Conservation (phyloP, 352 stramenopile genomes). For the Globisporangium echinulatum region DNA sequence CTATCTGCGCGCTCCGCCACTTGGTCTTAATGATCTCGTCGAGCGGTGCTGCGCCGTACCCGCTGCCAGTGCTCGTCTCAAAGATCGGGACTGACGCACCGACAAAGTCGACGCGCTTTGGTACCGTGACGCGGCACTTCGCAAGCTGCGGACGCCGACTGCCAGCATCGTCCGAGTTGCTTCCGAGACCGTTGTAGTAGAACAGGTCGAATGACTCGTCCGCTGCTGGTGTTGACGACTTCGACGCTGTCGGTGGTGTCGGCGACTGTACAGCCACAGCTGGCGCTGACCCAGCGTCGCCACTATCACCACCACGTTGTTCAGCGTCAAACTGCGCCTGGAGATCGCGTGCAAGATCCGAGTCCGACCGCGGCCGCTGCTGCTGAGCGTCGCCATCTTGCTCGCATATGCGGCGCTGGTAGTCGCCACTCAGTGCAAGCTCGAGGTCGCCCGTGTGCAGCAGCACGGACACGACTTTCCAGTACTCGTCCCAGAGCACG, state of each 20-base stretch:
- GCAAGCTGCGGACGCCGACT: slow-evolving; percentile 25
- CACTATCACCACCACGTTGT: slow-evolving; percentile 13
- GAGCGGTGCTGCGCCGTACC: slow-evolving; percentile 40
- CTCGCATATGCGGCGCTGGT: slow-evolving; percentile 10
- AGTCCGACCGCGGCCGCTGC: slow-evolving; percentile 47
- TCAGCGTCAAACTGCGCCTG: slow-evolving; percentile 70
- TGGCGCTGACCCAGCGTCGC: neutral
- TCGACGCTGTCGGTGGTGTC: neutral
- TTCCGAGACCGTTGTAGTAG: slow-evolving; percentile 41
- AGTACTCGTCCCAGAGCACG: slow-evolving; percentile 91
- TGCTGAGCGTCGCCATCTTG: neutral
- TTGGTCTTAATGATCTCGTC: slow-evolving; percentile 81
- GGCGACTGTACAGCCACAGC: neutral
- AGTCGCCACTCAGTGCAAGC: slow-evolving; percentile 48
- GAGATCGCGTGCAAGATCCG: slow-evolving; percentile 58
- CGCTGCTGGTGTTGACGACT: neutral
- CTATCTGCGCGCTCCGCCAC: slow-evolving; percentile 44
- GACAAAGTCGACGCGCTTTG: slow-evolving; percentile 42
- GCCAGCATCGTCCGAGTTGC: neutral
- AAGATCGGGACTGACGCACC: slow-evolving; percentile 60
- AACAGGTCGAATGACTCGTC: slow-evolving; percentile 25
- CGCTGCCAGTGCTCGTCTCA: slow-evolving; percentile 28
- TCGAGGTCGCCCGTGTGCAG: slow-evolving; percentile 69
- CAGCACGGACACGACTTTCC: slow-evolving; percentile 78
- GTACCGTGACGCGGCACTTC: slow-evolving; percentile 33